Evolutionary conservation across 495 filamentous ascomycete genomes (phyloP), one percentile per base, ranked within the genome.

Genomic region (Neurospora africana): DNA sequence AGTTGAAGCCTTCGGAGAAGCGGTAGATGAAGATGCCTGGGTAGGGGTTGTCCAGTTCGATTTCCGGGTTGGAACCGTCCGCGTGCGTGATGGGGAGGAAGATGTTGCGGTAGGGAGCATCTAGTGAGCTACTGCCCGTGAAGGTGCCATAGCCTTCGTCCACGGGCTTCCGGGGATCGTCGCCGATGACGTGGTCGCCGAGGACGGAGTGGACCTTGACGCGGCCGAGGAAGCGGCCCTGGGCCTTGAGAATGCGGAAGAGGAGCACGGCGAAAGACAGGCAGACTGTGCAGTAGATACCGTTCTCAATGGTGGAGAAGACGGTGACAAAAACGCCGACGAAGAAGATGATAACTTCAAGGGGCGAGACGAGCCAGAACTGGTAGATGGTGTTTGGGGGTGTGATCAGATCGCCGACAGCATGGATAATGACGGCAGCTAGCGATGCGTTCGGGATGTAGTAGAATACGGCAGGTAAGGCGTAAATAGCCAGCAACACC

Each of bases 1-100:
- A 99, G 83, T 95, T 94, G 85, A 96, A 97, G 41, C 94, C 94
- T 83, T 99, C 95, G 5, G 93, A 90, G 83, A 99, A 98, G 47
- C 95, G 89, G 83, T 97, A 99, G 79, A 99, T 97, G 84, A 98
- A 98, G 76, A 99, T 89, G 72, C 95, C 95, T 0, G 95, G 94
- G 77, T 94, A 94, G 8, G 95, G 95, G 73, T 87, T 89, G 72
- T 91, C 83, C 10, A 97, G 83, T 4, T 92, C 87, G 71, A 99
- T 84, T 23, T 91, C 86, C 2, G 96, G 95, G 79, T 99, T 99
- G 17, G 92, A 94, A 67, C 95, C 95, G 78, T 98, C 95, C 23
- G 85, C 83, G 78, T 94, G 93, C 73, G 92, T 90, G 74, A 97
- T 86, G 6, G 95, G 95, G n/a, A 99, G 84, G 86, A 95, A 99